A percentile compares a stretch with the other conserved stretches of the same genome.
Evolutionary conservation across 2,329 filamentous ascomycete genomes (phyloP).

Genomic region (Colletotrichum karsti): DNA sequence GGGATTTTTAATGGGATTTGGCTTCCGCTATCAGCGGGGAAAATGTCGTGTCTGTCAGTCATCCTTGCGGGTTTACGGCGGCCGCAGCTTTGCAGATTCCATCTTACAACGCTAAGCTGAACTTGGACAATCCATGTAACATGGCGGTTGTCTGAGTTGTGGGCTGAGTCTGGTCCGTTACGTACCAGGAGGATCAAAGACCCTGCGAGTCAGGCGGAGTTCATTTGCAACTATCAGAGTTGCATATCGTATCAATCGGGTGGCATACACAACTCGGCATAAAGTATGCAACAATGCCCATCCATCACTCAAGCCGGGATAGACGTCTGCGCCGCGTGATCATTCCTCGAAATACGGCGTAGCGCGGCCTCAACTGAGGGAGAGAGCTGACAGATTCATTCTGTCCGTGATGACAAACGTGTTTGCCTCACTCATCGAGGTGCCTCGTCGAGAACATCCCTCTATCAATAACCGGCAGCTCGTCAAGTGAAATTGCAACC

Average conservation of each 20-base stretch:
- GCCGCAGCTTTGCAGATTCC: not conserved
- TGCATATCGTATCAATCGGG: not conserved
- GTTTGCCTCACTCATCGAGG: not conserved
- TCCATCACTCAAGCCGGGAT: not conserved
- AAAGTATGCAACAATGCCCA: conserved; percentile 14
- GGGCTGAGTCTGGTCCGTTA: too few relatives aligned
- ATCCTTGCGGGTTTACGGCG: not conserved
- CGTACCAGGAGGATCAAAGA: too few relatives aligned
- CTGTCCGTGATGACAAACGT: conserved; percentile 14
- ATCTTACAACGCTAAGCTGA: not conserved
- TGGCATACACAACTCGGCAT: not conserved
- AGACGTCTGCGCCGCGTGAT: conserved; percentile 9
- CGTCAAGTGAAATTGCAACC: not conserved
- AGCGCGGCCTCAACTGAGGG: not conserved
- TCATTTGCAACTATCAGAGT: not conserved
- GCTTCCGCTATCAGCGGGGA: not conserved
- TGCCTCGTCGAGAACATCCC: not conserved
- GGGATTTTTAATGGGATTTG: conserved; percentile 1
- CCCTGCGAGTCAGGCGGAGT: not conserved
- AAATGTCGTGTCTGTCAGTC: not conserved
- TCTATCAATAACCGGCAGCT: not conserved
- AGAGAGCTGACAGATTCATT: not conserved
- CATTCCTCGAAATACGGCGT: not conserved
- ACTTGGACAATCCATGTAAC: not conserved
- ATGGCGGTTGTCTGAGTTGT: not conserved